A percentile compares a stretch with the other conserved stretches of the same genome.
Evolutionary conservation across 2,329 filamentous ascomycete species (phyloP).

Genomic region (Penicillium sp.): DNA sequence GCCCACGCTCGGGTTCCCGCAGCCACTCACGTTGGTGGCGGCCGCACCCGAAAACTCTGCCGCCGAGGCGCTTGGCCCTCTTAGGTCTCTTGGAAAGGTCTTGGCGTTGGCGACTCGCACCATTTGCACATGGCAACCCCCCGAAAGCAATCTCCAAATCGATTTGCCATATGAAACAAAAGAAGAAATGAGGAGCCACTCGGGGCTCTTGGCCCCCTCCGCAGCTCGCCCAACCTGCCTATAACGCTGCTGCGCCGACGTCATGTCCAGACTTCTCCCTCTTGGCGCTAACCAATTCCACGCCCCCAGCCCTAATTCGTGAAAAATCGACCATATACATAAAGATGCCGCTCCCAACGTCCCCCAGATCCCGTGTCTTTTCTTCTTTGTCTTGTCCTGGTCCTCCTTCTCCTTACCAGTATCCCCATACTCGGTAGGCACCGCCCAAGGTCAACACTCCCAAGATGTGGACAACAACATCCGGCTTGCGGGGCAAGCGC

Average conservation of each 20-base stretch:
- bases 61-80: slow-evolving; percentile 5
- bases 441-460: too few species aligned
- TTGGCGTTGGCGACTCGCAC: slow-evolving; percentile 7
- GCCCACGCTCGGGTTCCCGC: too few species aligned
- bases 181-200: neutral
- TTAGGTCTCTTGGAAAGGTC: too few species aligned
- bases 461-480: slow-evolving; percentile 35
- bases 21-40: too few species aligned
- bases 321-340: slow-evolving; percentile 1
- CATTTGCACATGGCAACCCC: slow-evolving; percentile 1
- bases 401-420: too few species aligned
- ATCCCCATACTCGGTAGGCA: too few species aligned
- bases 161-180: neutral
- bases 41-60: slow-evolving; percentile 4
- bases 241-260: too few species aligned
- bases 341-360: slow-evolving; percentile 1
- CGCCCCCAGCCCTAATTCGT: neutral
- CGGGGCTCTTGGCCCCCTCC: too few species aligned
- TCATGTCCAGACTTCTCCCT: neutral
- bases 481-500: slow-evolving; percentile 27
- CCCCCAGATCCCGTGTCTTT: neutral
- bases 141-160: slow-evolving; percentile 3
- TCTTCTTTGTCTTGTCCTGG: slow-evolving; percentile 1
- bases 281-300: slow-evolving; percentile 3
- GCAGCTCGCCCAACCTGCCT: too few species aligned